These are phyloP conservation scores for Pyracantha coccinea DNA, from an alignment of 331 rosid species.

Conservation along the genomic window DNA sequence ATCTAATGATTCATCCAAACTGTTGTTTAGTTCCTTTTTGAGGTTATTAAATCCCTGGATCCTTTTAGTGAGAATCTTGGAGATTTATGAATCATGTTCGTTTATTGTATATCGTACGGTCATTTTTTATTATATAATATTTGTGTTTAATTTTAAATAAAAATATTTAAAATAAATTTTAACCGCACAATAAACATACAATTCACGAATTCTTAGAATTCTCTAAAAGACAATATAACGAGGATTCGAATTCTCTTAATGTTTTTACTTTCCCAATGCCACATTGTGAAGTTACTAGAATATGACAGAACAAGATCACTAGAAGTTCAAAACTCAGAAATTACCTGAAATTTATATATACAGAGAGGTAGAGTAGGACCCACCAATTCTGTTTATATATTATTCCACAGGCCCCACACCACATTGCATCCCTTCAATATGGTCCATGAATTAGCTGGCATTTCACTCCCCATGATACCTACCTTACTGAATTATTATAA, in stretches of 20 bases:
- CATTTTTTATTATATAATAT: too few species aligned
- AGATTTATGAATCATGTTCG: too few species aligned
- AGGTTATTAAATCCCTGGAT: too few species aligned
- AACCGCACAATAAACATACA: too few species aligned
- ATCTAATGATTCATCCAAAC: constrained; percentile 1
- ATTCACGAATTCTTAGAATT: too few species aligned
- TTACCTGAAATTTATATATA: background rate
- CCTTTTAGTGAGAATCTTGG: too few species aligned
- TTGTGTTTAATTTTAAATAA: too few species aligned
- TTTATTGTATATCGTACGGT: too few species aligned
- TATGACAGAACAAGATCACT: background rate
- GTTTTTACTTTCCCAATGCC: background rate
- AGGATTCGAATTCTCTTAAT: too few species aligned
- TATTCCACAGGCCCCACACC: background rate
- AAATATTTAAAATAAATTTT: too few species aligned
- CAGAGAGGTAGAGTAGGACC: background rate
- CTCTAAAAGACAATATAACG: too few species aligned
- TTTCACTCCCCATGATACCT: constrained; percentile 10
- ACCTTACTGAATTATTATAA: background rate
- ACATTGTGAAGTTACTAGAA: background rate
- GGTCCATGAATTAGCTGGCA: constrained; percentile 16
- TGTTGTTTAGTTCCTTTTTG: background rate
- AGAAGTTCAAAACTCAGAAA: background rate
- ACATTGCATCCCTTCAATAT: background rate
- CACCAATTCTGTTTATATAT: background rate